Evolutionary conservation across 306 rosid genomes (phyloP), one percentile per base, ranked within the genome.

Genomic region (Corylus avellana): DNA sequence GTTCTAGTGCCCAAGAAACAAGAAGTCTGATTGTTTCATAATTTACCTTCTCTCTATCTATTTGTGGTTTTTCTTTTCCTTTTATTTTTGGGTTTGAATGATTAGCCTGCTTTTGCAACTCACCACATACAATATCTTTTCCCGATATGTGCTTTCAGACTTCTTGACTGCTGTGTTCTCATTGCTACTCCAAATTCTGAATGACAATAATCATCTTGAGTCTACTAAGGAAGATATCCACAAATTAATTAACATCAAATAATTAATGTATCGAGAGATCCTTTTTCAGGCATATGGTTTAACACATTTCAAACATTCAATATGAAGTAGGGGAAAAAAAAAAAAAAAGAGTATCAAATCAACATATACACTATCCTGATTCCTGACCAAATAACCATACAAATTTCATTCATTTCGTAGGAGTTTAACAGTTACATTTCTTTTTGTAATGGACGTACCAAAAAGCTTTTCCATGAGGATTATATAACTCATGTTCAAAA

Each of bases 261-360:
- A 63, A 42, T 39, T 18, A 17, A 67, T 5, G 72, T 16, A 67
- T 42, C 29, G 42, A 18, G 14, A 42, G 72, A 18, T 67, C 51
- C 72, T 67, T 42, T 39, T 42, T 42, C 51, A 42, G 72, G 72
- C 12, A 42, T 17, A 39, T 63, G 49, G 22, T 66, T 39, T 8
- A 66, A 66, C 72, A 66, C 72, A 61, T 61, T 27, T 61, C 68
- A 66, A 37, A 17, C 47, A 66, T 66, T 66, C 72, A 39, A 66
- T 39, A 18, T 4, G 72, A 39, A 16, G 14, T 8, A 35, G 47
- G 47, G 22, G 2, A 10, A 8, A 11, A 39, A 18, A 39, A 9
- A 17, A 66, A 37, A 7, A 39, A 39, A 18, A 39, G 22, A 5
- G 49, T 46, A 66, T 17, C 4, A 17, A 66, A 66, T 66, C 13